Percentiles rank a stretch among this genome's conserved stretches.
These are phyloP conservation scores for Dendrocalamus sinicus DNA, from an alignment of 176 grass and related monocot genomes.

Conservation along the genomic window DNA sequence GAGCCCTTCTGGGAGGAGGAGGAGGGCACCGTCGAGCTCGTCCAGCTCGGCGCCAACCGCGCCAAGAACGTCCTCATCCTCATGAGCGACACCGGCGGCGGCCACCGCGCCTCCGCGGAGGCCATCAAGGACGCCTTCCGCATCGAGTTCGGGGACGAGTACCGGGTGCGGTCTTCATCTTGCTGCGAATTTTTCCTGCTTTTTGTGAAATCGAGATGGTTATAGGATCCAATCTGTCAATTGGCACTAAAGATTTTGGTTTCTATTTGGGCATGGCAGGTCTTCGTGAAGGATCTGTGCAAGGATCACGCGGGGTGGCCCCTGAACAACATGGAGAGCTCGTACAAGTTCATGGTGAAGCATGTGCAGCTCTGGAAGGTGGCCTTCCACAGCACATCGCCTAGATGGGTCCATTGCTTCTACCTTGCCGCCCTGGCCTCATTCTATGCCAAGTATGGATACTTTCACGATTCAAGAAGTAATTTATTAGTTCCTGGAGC, in stretches of 20 bases:
- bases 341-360: conserved; percentile 99
- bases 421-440: conserved; percentile 88
- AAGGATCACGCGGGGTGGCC: conserved; percentile 98
- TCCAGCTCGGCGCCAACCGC: conserved; percentile 85
- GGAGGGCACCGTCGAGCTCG: conserved; percentile 92
- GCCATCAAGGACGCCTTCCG: conserved; percentile 94
- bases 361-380: conserved; percentile 99
- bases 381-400: conserved; percentile 93
- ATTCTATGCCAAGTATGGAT: conserved; percentile 91
- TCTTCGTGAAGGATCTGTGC: conserved; percentile 96
- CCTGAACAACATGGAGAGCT: conserved; percentile 95
- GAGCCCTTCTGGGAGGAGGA: conserved; percentile 95
- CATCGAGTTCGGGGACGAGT: conserved; percentile 89
- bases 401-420: conserved; percentile 85
- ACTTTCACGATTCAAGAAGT: background rate
- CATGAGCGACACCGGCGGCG: conserved; percentile 96
- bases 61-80: conserved; percentile 95
- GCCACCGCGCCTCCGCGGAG: conserved; percentile 91
- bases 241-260: background rate
- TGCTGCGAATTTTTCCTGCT: background rate
- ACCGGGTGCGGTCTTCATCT: conserved; percentile 48
- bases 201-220: background rate
- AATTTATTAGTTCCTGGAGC: background rate
- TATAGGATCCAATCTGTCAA: background rate
- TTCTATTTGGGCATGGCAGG: conserved; percentile 46